phyloP scores from a whole-genome alignment of 306 rosid species.

The Pterocarpus macrocarpus region DNA sequence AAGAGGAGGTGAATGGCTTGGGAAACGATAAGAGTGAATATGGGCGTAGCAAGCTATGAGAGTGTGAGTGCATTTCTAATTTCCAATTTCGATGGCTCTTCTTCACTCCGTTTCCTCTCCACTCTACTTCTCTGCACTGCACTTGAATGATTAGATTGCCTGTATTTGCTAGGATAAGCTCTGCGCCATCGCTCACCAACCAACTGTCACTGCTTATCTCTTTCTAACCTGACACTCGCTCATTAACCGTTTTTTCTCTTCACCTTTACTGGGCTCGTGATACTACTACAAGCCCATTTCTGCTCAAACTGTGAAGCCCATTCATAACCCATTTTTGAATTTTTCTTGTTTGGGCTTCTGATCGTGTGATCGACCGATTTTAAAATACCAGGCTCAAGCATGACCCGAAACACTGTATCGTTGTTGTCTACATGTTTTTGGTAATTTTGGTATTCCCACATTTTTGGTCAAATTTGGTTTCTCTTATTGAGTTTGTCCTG shows the following conservation, averaged over 20 bases:
- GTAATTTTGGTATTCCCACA: too few relatives aligned
- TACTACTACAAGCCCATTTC: too few relatives aligned
- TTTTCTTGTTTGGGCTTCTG: too few relatives aligned
- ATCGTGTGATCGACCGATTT: too few relatives aligned
- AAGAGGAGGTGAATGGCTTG: conserved; percentile 48
- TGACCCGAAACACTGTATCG: too few relatives aligned
- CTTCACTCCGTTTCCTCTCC: not conserved
- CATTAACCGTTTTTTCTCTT: conserved; percentile 8
- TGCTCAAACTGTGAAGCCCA: not conserved
- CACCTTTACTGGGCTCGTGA: not conserved
- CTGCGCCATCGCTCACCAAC: conserved; percentile 49
- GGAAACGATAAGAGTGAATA: conserved; percentile 55
- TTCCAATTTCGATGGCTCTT: not conserved
- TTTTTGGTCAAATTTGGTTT: too few relatives aligned
- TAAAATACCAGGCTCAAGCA: too few relatives aligned
- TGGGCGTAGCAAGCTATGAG: conserved; percentile 49
- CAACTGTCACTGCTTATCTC: conserved; percentile 40
- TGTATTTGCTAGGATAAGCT: conserved; percentile 42
- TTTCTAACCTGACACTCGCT: not conserved
- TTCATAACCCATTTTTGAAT: not conserved
- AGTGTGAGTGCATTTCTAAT: conserved; percentile 62
- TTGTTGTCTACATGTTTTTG: too few relatives aligned
- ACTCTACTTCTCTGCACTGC: not conserved
- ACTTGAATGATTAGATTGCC: not conserved
- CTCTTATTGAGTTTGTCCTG: too few relatives aligned